Evolutionary conservation across 768 basidiomycete genomes (phyloP), one percentile per base, ranked within the genome.

Genomic region (Rhodotorula sphaerocarpa): DNA sequence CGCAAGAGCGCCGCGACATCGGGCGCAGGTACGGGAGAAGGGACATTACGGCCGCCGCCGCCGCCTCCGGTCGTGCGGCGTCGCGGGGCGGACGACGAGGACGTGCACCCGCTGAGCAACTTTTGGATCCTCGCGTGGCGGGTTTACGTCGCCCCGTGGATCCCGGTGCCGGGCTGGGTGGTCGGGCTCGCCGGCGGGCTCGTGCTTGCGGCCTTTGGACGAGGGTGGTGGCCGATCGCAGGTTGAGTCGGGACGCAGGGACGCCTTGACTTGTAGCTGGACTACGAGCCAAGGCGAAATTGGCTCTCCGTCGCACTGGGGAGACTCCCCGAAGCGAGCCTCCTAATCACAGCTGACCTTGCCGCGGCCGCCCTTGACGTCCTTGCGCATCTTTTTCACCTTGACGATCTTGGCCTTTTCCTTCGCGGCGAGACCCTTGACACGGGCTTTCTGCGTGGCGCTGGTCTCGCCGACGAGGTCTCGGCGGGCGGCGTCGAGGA

Each of bases 381-480:
- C 41, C 53, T 59, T 55, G 27, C 52, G n/a, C 47, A 45, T 25
- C 57, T 51, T 55, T 42, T 64, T 64, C 36, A 45, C 41, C 50
- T 54, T 53, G n/a, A 47, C 56, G 0, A 45, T 20, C 28, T 52
- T 52, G 10, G 23, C 45, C 51, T 63, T 58, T 28, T 63, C 56
- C 34, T 34, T 27, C 30, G 33, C 50, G 25, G 63, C 58, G 12
- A 69, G 34, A 1, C 54, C 57, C 34, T 59, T 55, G 11, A 69
- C 69, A 20, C 52, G 47, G 20, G 61, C 47, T 20, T 47, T 54
- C 47, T 70, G 64, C 41, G 45, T 54, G 7, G 59, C 30, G 27
- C 57, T 60, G 27, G 69, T 70, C 33, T 63, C 65, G 36, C 69
- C 69, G 27, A 60, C 61, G 20, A 70, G 34, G 43, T 63, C 69